Base-by-base conservation (phyloP, 2,329 filamentous ascomycete genomes). In the Sporothrix globosa region DNA sequence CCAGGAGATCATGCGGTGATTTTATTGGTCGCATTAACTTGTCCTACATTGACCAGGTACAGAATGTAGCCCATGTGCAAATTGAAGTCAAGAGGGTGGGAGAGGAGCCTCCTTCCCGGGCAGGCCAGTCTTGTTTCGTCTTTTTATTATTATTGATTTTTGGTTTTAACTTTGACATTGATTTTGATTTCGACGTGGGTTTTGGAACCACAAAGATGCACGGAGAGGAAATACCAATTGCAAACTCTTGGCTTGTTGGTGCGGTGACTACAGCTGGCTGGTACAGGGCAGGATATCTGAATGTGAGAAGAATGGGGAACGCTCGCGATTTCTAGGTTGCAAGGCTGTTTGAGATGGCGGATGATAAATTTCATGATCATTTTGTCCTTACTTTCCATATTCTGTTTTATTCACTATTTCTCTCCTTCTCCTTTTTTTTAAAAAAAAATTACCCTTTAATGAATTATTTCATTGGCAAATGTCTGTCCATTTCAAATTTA, bases 1-100 rank as follows among this genome's bases (percentile, higher is more conserved):
- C 83, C 90, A 97, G 80, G 96, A 99, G 84, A 98, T 98, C 77
- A 98, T 88, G 86, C 84, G 86, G 80, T 88, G 80, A 74, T 69
- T 50, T 65, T 48, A 24, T 34, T 39, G 24, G 1, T 9, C 27
- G 48, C 4, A 4, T 70, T 41, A 58, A n/a, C 30, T 44, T 52
- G 17, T 60, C 21, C 50, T 67, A 9, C 56, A 44, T 21, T 11
- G 11, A 52, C n/a, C 21, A 9, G 6, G 10, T 24, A 21, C 21
- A 13, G 52, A 21, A 24, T 17, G 24, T 5, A 24, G 21, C 24
- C n/a, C 3, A 24, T 11, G 52, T 21, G 21, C 52, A 54, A 27
- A 17, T 24, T 14, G 11, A 24, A 27, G 52, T 63, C 52, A 24
- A 52, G 39, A 65, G 30, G 9, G 9, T 17, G 54, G 13, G 19